Evolutionary conservation across 768 basidiomycete genomes (phyloP).

Genomic region (Panaeolus cyanescens): DNA sequence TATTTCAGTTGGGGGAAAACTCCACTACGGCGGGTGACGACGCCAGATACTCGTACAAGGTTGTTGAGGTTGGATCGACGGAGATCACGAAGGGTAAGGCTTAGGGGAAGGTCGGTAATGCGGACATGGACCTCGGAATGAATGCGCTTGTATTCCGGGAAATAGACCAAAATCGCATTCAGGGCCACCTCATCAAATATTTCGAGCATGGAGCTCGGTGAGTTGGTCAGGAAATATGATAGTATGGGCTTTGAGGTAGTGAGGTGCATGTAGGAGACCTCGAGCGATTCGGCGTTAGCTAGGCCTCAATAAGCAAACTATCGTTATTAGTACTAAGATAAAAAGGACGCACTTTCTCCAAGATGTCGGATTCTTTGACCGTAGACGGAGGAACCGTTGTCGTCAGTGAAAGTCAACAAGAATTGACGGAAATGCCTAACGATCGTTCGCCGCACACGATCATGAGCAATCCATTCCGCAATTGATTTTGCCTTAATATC

Average conservation of each 20-base stretch:
- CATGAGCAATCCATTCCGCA: constrained; percentile 95
- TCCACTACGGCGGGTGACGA: constrained; percentile 92
- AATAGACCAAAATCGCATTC: constrained; percentile 92
- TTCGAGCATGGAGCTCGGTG: constrained; percentile 87
- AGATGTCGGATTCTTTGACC: constrained; percentile 91
- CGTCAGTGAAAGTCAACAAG: constrained; percentile 94
- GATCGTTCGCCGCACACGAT: constrained; percentile 88
- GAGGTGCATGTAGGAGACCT: constrained; percentile 96
- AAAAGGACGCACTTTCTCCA: constrained; percentile 79
- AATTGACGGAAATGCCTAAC: constrained; percentile 93
- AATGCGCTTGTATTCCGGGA: constrained; percentile 94
- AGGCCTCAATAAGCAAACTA: constrained; percentile 15
- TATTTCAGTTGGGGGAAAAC: constrained; percentile 99
- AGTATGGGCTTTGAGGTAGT: constrained; percentile 91
- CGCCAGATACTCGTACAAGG: constrained; percentile 92
- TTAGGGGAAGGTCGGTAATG: constrained; percentile 90
- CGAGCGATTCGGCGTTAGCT: constrained; percentile 98
- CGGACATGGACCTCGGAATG: constrained; percentile 98
- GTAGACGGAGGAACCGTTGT: constrained; percentile 88
- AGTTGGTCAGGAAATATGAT: constrained; percentile 97
- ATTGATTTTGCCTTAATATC: constrained; percentile 98
- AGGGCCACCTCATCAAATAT: constrained; percentile 97
- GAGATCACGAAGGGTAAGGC: constrained; percentile 89
- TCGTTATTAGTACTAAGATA: no score
- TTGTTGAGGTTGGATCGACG: constrained; percentile 92